Base-by-base conservation (phyloP, 2,329 filamentous ascomycete genomes). In the Paraphaeosphaeria sporulosa region DNA sequence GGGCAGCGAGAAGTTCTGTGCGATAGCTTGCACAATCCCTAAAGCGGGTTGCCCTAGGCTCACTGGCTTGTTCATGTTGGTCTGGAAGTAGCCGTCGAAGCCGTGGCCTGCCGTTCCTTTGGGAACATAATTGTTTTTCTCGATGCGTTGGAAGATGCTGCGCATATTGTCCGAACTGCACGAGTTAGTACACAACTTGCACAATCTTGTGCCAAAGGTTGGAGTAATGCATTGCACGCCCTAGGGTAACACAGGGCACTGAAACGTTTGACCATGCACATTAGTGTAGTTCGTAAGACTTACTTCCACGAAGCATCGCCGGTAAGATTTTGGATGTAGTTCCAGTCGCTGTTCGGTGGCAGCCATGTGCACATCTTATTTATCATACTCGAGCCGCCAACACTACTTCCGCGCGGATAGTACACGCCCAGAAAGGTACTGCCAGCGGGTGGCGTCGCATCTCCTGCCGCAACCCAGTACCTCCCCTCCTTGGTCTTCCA, bases 301-400 rank as follows among this genome's bases (percentile, higher is more conserved):
- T 62, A 68, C 65, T 54, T 75, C 87, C 87, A 90, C 0, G 84
- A 85, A 5, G 73, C 66, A 65, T 90, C 87, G 3, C 86, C 86
- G 1, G 87, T 90, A 42, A 88, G 67, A 17, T 79, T 76, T 8
- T 82, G 82, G 55, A 90, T 85, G 64, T 84, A 77, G 52, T 86
- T 79, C 79, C 85, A 90, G 71, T 90, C 87, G 36, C 80, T 83
- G 38, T 85, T 80, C 53, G 84, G 78, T 0, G 87, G 87, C 55
- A 86, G 82, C 32, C 87, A 78, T 57, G 64, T 66, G 57, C 64
- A 66, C 59, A 58, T 58, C 4, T 85, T 86, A 55, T 89, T 89
- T 71, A 90, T 87, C 38, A 83, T 82, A 0, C 84, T 82, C 68
- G 84, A 86, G 17, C 86, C 86, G 36, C 86, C 85, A 3, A 87